Evolutionary conservation across 352 stramenopile species (phyloP), one percentile per base, ranked within the genome.

Genomic region (Globisporangium okanoganense): DNA sequence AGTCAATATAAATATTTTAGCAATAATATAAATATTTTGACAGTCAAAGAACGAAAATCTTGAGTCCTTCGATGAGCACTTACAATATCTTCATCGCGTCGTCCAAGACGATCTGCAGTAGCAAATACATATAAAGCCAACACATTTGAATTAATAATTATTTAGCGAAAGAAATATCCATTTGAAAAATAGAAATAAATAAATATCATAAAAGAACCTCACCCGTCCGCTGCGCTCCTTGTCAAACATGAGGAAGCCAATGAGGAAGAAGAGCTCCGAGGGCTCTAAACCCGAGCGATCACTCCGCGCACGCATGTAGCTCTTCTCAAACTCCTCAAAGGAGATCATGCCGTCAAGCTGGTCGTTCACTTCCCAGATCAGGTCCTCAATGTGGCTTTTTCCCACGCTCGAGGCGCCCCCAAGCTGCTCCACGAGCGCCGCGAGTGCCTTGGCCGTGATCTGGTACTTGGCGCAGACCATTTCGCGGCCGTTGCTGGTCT

Each of bases 231-330:
- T 78, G 59, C 71, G 79, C 25, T 88, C 77, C 49, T 87, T 90
- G 72, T 92, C 84, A 48, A 88, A 90, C 76, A 90, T 90, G 67
- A 94, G 76, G 49, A 90, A 94, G 27, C 75, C 88, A n/a, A 73
- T 90, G n/a, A 94, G 65, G 65, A 87, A 90, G 55, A 94, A 92
- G 12, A 94, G 61, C 61, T 90, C 80, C 22, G 72, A 80, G 6
- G 84, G 84, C 51, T 94, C 84, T 27, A 92, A 64, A 0, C 82
- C 81, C 55, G 82, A 79, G 13, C 71, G 74, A 67, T 93, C 82
- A 61, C 70, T 79, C 35, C 79, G 71, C 3, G 79, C 73, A 27
- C 84, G 78, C 51, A 86, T 57, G 68, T 90, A 93, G 66, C 82
- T 90, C 16, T 69, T 73, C 36, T 88, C 79, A 50, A 90, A 92